A percentile compares a stretch with the other conserved stretches of the same genome.
Conservation (phyloP, 2,329 filamentous ascomycete species). For the Fusarium protoensiforme region DNA sequence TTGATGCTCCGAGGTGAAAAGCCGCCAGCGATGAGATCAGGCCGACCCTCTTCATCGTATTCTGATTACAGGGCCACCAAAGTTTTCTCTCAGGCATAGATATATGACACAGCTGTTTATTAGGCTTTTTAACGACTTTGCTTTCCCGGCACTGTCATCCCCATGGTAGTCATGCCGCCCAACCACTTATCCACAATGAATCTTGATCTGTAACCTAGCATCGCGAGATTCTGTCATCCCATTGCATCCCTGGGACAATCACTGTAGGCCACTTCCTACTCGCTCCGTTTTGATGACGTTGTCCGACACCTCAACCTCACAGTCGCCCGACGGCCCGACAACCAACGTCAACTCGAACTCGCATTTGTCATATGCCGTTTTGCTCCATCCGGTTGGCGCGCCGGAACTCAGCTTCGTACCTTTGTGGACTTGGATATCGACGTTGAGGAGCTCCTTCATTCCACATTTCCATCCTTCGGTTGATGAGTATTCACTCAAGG, state of each 20-base stretch:
- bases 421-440: not conserved
- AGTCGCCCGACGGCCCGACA: not conserved
- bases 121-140: not conserved
- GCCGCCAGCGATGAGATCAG: not conserved
- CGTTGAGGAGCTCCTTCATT: not conserved
- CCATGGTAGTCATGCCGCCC: not conserved
- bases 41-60: too few relatives aligned
- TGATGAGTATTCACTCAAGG: not conserved
- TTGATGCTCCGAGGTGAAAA: not conserved
- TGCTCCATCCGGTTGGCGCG: not conserved
- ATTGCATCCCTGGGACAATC: not conserved
- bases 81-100: too few relatives aligned
- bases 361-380: not conserved
- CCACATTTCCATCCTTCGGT: not conserved
- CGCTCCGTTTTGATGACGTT: not conserved
- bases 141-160: not conserved
- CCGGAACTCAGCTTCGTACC: not conserved
- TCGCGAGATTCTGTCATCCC: not conserved
- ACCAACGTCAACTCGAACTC: not conserved
- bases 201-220: not conserved
- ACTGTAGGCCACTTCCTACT: not conserved
- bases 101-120: too few relatives aligned
- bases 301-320: not conserved
- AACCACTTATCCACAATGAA: not conserved
- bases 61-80: too few relatives aligned